A percentile compares a stretch with the other conserved stretches of the same genome.
phyloP scores from a whole-genome alignment of 2,329 filamentous ascomycete species.

The Nemania sp. region DNA sequence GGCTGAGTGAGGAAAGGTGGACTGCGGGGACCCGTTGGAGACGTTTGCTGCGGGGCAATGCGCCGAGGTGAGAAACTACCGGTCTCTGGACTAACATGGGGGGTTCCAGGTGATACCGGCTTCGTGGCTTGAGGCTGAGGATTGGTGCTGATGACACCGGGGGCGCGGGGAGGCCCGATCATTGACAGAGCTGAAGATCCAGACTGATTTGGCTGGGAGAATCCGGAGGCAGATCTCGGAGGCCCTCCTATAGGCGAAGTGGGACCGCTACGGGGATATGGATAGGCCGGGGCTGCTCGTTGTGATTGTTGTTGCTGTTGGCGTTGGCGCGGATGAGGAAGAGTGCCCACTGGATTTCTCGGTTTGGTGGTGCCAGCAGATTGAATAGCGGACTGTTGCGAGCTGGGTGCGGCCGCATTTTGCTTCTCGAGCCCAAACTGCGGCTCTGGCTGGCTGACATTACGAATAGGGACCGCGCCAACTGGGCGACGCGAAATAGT shows the following conservation, averaged over 20 bases:
- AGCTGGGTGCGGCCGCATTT: constrained; percentile 33
- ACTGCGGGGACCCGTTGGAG: constrained; percentile 23
- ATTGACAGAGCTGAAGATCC: constrained; percentile 5
- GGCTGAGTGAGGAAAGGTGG: constrained; percentile 11
- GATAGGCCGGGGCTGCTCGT: constrained; percentile 9
- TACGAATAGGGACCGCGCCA: constrained; percentile 33
- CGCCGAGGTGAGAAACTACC: neutral
- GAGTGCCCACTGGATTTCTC: constrained; percentile 27
- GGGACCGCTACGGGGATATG: constrained; percentile 16
- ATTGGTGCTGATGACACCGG: neutral
- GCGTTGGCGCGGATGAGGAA: constrained; percentile 34
- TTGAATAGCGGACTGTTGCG: constrained; percentile 11
- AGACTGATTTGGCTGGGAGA: neutral
- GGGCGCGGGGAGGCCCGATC: constrained; percentile 2
- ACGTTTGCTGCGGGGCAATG: constrained; percentile 21
- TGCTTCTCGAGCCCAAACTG: constrained; percentile 26
- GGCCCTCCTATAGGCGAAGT: constrained; percentile 24
- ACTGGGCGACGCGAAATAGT: constrained; percentile 42
- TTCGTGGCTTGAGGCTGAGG: constrained; percentile 18
- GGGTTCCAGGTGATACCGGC: constrained; percentile 2
- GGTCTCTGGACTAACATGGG: neutral
- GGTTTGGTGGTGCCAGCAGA: constrained; percentile 31
- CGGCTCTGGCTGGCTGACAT: constrained; percentile 32
- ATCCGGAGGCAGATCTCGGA: constrained; percentile 17
- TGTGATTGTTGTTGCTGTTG: constrained; percentile 5